These are phyloP conservation scores for Saccharomycopsis fermentans DNA, from an alignment of 805 yeast species.

Conservation along the genomic window DNA sequence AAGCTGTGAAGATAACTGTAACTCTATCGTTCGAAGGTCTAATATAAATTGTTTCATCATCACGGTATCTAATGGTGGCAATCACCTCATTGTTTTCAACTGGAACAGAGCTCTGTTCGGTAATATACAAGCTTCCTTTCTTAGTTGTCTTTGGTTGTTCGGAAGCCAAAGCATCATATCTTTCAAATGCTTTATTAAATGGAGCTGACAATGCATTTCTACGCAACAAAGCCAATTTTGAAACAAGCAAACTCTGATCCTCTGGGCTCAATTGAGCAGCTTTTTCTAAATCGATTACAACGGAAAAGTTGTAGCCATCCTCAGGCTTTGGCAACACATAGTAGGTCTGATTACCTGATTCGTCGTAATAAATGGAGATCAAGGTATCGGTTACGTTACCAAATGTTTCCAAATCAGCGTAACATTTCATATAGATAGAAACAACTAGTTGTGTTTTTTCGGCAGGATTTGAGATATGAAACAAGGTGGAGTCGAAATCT, in stretches of 20 bases:
- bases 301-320: constrained; percentile 71
- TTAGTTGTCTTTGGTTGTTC: constrained; percentile 26
- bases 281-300: constrained; percentile 50
- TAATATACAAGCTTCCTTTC: constrained; percentile 29
- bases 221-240: constrained; percentile 64
- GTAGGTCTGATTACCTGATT: constrained; percentile 26
- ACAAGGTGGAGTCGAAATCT: constrained; percentile 93
- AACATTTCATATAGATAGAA: constrained; percentile 67
- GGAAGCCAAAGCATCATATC: constrained; percentile 59
- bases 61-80: constrained; percentile 69
- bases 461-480: constrained; percentile 85
- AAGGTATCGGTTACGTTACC: constrained; percentile 39
- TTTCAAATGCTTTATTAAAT: constrained; percentile 71
- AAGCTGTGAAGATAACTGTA: constrained; percentile 89
- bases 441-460: constrained; percentile 53
- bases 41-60: constrained; percentile 83
- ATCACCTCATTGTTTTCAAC: constrained; percentile 45
- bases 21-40: constrained; percentile 93
- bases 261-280: constrained; percentile 31
- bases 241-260: constrained; percentile 41
- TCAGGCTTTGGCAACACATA: constrained; percentile 41
- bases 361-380: constrained; percentile 43
- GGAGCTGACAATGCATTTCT: constrained; percentile 90
- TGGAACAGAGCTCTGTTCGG: constrained; percentile 23
- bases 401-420: constrained; percentile 58